These are phyloP conservation scores for Penicillium taxi DNA, from an alignment of 495 filamentous ascomycete species.

Conservation along the genomic window DNA sequence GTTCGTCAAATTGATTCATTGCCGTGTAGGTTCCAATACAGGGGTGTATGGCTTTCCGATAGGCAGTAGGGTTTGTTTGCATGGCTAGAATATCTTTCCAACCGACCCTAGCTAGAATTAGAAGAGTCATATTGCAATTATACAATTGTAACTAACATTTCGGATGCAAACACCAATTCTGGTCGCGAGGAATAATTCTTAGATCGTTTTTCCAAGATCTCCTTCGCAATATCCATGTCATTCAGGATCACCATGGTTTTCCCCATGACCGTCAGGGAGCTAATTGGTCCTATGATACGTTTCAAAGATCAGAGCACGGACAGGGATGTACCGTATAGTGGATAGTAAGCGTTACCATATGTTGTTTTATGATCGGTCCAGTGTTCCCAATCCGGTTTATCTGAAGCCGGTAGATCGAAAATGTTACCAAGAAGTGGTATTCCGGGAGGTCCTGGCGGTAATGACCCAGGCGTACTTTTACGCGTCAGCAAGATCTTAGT, in stretches of 20 bases:
- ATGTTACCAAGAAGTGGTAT: slow-evolving; percentile 12
- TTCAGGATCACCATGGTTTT: slow-evolving; percentile 43
- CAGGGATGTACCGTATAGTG: no score
- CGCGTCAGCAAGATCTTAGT: not conserved
- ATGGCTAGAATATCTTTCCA: slow-evolving; percentile 32
- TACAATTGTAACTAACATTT: slow-evolving; percentile 22
- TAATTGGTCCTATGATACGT: slow-evolving; percentile 30
- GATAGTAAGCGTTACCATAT: slow-evolving; percentile 7
- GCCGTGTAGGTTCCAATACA: slow-evolving; percentile 18
- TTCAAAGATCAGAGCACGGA: no score
- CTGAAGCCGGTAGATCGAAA: slow-evolving; percentile 7
- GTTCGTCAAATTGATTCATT: slow-evolving; percentile 23
- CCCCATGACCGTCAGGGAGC: slow-evolving; percentile 41
- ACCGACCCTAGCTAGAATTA: slow-evolving; percentile 17
- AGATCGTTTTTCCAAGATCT: slow-evolving; percentile 38
- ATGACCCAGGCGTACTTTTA: not conserved
- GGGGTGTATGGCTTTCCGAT: slow-evolving; percentile 33
- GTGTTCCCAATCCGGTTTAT: slow-evolving; percentile 10
- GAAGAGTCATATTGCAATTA: not conserved
- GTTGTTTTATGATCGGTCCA: slow-evolving; percentile 13
- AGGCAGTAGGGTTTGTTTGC: slow-evolving; percentile 30
- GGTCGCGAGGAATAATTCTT: slow-evolving; percentile 36
- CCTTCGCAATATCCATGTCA: slow-evolving; percentile 27
- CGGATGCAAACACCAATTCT: slow-evolving; percentile 25
- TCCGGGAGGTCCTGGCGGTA: slow-evolving; percentile 11